Evolutionary conservation across 768 basidiomycete genomes (phyloP).

Genomic region (Mycena vulgaris): DNA sequence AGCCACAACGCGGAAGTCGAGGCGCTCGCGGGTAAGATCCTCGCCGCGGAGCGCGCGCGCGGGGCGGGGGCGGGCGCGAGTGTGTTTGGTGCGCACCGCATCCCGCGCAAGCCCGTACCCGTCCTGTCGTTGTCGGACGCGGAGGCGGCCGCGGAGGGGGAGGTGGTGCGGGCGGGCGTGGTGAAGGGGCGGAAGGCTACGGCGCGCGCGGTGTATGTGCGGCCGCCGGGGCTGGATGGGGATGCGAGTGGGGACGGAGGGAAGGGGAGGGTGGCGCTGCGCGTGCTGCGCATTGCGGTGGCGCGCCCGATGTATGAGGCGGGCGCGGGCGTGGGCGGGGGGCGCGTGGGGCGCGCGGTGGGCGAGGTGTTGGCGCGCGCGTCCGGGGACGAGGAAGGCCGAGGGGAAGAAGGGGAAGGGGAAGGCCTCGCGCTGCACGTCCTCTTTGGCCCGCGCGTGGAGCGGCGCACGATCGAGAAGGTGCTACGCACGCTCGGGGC

Average conservation of each 20-base stretch:
- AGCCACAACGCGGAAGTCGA: constrained; percentile 5
- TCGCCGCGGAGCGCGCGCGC: not conserved
- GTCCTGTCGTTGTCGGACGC: not conserved
- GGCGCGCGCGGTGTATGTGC: constrained; percentile 25
- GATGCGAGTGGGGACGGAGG: not conserved
- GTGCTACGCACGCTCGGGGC: constrained; percentile 31
- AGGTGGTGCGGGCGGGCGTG: constrained; percentile 10
- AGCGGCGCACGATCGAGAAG: constrained; percentile 38
- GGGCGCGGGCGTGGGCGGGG: constrained; percentile 29
- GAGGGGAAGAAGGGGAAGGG: not conserved
- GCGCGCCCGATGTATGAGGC: constrained; percentile 36
- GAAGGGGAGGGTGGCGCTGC: constrained; percentile 4
- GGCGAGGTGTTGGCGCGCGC: constrained; percentile 18
- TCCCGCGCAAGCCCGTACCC: constrained; percentile 21
- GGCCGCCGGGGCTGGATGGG: not conserved
- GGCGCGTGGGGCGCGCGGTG: constrained; percentile 34
- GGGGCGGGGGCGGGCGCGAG: no score
- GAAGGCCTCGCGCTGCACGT: constrained; percentile 29
- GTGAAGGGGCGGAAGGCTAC: no score
- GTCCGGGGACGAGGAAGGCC: not conserved
- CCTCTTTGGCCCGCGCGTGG: constrained; percentile 34
- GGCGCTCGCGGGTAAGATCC: not conserved
- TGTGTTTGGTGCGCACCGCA: no score
- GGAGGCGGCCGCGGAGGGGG: not conserved
- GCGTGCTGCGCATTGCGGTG: constrained; percentile 33